Evolutionary conservation across 108 stramenopile genomes (phyloP).

Genomic region (Cyclotella atomus): DNA sequence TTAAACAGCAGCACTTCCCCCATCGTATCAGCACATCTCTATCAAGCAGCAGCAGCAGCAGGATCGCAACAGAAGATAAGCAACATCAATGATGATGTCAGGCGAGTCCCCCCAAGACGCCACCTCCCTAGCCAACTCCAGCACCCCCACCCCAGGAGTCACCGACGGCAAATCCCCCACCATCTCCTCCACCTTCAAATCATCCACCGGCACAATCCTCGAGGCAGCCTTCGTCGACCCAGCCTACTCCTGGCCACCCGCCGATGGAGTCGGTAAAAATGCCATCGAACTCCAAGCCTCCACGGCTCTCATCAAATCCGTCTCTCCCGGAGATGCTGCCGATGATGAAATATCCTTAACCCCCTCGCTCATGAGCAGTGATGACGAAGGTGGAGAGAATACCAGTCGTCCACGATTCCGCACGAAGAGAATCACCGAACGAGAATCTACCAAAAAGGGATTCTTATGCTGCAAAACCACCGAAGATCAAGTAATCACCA

Average conservation of each 20-base stretch:
- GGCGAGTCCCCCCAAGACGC: slow-evolving; percentile 49
- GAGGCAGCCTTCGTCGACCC: slow-evolving; percentile 91
- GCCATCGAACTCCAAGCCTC: slow-evolving; percentile 83
- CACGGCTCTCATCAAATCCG: slow-evolving; percentile 50
- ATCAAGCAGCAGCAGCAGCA: too few relatives aligned
- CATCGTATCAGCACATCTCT: too few relatives aligned
- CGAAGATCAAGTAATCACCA: slow-evolving; percentile 33
- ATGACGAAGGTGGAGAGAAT: slow-evolving; percentile 12
- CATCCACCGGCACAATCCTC: slow-evolving; percentile 65
- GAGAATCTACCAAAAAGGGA: not conserved
- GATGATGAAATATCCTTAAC: slow-evolving; percentile 34
- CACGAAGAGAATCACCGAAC: slow-evolving; percentile 9
- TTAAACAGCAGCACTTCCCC: too few relatives aligned
- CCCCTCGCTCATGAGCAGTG: slow-evolving; percentile 24
- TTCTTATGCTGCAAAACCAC: slow-evolving; percentile 4
- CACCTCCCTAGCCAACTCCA: slow-evolving; percentile 24
- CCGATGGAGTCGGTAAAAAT: slow-evolving; percentile 70
- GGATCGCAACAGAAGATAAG: too few relatives aligned
- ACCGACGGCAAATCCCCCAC: slow-evolving; percentile 25
- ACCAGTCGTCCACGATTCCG: slow-evolving; percentile 10
- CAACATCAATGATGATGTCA: slow-evolving; percentile 5
- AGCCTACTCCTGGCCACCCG: slow-evolving; percentile 82
- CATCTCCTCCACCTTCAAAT: slow-evolving; percentile 13
- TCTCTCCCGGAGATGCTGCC: slow-evolving; percentile 36
- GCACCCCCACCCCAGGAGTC: slow-evolving; percentile 1